Percentiles rank a stretch among this genome's conserved stretches.
Evolutionary conservation across 257 asterid species (phyloP).

Genomic region (Nicotiana undulata): DNA sequence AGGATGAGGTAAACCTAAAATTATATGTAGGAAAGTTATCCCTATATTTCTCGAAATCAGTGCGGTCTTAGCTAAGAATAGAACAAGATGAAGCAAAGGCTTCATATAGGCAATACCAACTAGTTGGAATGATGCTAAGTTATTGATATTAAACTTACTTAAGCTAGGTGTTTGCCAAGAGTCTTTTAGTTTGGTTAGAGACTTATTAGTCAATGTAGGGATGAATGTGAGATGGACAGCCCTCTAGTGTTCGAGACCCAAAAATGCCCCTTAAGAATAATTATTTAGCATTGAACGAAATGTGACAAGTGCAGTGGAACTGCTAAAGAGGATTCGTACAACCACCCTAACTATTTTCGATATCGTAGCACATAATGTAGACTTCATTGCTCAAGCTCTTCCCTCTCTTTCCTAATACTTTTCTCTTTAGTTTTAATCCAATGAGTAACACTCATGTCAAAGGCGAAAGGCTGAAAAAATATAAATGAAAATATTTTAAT

Average conservation of each 20-base stretch:
- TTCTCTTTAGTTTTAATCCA: background rate
- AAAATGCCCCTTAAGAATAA: background rate
- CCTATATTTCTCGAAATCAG: background rate
- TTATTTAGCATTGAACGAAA: background rate
- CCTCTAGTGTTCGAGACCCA: background rate
- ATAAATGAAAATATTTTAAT: background rate
- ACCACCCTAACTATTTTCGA: background rate
- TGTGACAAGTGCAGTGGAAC: background rate
- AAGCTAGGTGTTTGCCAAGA: background rate
- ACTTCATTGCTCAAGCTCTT: background rate
- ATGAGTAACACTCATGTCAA: background rate
- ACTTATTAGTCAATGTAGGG: background rate
- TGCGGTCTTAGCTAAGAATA: background rate
- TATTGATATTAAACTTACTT: background rate
- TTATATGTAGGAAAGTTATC: background rate
- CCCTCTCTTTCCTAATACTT: background rate
- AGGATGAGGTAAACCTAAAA: background rate
- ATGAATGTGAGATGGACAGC: background rate
- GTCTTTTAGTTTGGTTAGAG: background rate
- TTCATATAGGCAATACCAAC: background rate
- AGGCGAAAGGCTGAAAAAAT: background rate
- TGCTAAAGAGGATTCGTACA: background rate
- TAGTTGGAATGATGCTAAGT: background rate
- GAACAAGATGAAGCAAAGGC: background rate
- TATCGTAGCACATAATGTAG: background rate